Evolutionary conservation across 805 yeast species (phyloP).

Genomic region (Candida berthetii): DNA sequence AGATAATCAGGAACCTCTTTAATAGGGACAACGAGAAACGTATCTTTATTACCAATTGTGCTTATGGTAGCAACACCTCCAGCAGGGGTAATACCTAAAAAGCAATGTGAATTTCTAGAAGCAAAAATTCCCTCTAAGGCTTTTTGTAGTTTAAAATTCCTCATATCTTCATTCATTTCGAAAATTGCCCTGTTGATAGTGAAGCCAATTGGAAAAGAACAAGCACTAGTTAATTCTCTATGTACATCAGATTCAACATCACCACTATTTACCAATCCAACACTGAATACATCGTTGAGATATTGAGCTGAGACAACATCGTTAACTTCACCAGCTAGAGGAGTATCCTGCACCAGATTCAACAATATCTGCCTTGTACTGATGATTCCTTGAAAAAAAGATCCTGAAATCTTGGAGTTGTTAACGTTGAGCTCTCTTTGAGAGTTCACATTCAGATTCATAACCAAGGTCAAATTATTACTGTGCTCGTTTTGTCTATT

Average conservation of each 20-base stretch:
- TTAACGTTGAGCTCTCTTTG: background rate
- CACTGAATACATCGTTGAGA: constrained; percentile 38
- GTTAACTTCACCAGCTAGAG: constrained; percentile 37
- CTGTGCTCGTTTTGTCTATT: background rate
- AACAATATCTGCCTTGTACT: constrained; percentile 30
- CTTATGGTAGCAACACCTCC: constrained; percentile 45
- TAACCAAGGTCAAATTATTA: background rate
- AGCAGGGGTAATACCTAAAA: constrained; percentile 38
- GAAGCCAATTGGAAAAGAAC: constrained; percentile 44
- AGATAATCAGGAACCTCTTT: constrained; percentile 5
- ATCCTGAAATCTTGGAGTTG: constrained; percentile 6
- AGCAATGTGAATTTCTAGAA: constrained; percentile 37
- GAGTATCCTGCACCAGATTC: constrained; percentile 35
- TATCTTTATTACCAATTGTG: constrained; percentile 43
- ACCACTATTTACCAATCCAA: constrained; percentile 37
- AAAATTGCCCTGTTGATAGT: constrained; percentile 7
- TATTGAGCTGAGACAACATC: constrained; percentile 48
- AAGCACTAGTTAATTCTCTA: constrained; percentile 44
- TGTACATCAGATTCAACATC: constrained; percentile 43
- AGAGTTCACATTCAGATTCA: constrained; percentile 5
- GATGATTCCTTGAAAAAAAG: constrained; percentile 33
- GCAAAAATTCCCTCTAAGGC: constrained; percentile 42
- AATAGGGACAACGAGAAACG: constrained; percentile 32
- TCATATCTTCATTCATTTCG: constrained; percentile 13
- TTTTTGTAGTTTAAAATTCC: constrained; percentile 28